A percentile compares a stretch with the other conserved stretches of the same genome.
These are phyloP conservation scores for Sugiyamaella castrensis DNA, from an alignment of 1,139 yeast species.

Conservation along the genomic window DNA sequence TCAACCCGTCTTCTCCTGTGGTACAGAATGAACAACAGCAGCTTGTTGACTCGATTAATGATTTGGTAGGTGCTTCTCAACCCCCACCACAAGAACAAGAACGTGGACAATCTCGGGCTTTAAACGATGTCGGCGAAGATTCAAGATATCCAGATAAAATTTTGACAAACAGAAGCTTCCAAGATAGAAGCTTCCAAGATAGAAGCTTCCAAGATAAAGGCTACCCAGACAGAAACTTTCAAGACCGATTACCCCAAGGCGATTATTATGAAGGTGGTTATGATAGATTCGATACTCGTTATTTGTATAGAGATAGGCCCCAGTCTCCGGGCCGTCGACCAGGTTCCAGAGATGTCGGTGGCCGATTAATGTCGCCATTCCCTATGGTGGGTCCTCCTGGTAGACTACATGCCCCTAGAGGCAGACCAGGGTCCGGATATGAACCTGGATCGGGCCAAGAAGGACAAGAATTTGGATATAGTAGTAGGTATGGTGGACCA, in stretches of 20 bases:
- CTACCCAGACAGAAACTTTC: not conserved
- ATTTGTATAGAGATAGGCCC: not conserved
- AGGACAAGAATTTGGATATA: not conserved
- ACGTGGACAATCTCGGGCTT: slow-evolving; percentile 8
- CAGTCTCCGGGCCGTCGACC: no score
- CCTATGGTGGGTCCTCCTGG: slow-evolving; percentile 1
- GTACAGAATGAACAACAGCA: slow-evolving; percentile 11
- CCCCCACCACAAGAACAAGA: slow-evolving; percentile 1
- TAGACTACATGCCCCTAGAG: not conserved
- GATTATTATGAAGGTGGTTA: slow-evolving; percentile 6
- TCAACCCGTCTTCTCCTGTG: slow-evolving; percentile 9
- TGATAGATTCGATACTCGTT: not conserved
- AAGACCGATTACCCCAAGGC: not conserved
- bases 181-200: no score
- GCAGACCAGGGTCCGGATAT: not conserved
- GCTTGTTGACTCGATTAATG: slow-evolving; percentile 13
- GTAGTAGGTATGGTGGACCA: slow-evolving; percentile 3
- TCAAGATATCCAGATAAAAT: no score
- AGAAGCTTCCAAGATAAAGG: not conserved
- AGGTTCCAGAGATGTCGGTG: not conserved
- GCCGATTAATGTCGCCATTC: slow-evolving; percentile 8
- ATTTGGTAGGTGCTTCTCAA: slow-evolving; percentile 11
- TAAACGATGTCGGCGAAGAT: not conserved
- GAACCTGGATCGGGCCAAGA: not conserved
- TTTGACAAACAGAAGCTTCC: no score